These are phyloP conservation scores for Fusarium gaditjirri DNA, from an alignment of 2,329 filamentous ascomycete species.

Conservation along the genomic window DNA sequence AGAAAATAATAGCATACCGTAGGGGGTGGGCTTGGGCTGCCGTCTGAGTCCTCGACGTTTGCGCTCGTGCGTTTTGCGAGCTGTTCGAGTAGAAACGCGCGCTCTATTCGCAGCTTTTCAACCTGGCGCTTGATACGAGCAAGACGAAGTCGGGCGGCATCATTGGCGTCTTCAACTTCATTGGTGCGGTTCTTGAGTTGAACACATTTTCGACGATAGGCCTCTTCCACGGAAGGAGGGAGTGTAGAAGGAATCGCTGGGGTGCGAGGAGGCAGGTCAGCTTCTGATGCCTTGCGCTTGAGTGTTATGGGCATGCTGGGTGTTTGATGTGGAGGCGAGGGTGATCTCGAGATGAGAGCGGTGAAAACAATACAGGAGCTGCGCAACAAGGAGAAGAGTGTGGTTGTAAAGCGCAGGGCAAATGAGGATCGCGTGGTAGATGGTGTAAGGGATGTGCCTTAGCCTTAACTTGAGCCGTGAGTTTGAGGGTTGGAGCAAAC, in stretches of 20 bases:
- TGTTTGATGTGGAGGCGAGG: conserved; percentile 9
- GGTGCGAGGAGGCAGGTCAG: conserved; percentile 50
- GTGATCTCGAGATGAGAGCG: conserved; percentile 3
- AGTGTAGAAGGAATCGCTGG: conserved; percentile 67
- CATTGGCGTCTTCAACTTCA: conserved; percentile 93
- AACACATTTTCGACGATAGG: conserved; percentile 96
- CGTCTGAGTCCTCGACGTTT: conserved; percentile 81
- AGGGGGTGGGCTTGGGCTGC: conserved; percentile 81
- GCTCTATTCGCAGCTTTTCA: conserved; percentile 90
- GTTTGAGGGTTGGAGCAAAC: conserved; percentile 26
- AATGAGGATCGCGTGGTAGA: conserved; percentile 10
- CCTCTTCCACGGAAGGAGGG: conserved; percentile 92
- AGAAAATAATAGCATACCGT: conserved; percentile 64
- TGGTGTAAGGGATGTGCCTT: conserved; percentile 31
- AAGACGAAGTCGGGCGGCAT: conserved; percentile 82
- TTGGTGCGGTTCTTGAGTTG: conserved; percentile 90
- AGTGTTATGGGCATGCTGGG: conserved; percentile 46
- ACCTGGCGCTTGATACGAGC: conserved; percentile 84
- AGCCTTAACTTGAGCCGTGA: conserved; percentile 19
- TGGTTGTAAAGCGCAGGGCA: not conserved
- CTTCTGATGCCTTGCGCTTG: conserved; percentile 52
- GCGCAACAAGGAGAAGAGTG: conserved; percentile 9
- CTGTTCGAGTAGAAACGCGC: conserved; percentile 79
- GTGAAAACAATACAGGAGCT: not conserved
- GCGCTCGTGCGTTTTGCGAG: conserved; percentile 78